These are phyloP conservation scores for Tulasnella sp. DNA, from an alignment of 768 basidiomycete species.

Conservation along the genomic window DNA sequence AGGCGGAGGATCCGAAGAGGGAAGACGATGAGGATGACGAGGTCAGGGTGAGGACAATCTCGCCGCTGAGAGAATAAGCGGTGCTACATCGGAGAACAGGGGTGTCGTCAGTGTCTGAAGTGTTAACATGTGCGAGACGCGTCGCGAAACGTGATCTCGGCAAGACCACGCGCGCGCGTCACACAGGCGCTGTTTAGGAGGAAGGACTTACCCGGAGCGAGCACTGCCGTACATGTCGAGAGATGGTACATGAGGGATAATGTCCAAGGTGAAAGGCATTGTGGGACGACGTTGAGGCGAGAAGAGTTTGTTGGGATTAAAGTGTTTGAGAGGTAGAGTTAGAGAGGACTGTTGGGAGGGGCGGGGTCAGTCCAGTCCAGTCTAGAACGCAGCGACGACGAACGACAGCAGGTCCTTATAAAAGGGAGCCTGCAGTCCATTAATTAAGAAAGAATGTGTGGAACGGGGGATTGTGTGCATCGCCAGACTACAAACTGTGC, in stretches of 20 bases:
- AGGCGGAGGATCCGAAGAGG: conserved; percentile 45
- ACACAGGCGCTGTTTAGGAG: conserved; percentile 13
- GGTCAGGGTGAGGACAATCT: conserved; percentile 58
- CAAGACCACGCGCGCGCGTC: neutral
- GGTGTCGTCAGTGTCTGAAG: neutral
- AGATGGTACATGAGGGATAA: conserved; percentile 48
- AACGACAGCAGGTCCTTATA: neutral
- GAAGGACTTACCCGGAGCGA: conserved; percentile 49
- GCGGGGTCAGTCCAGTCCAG: conserved; percentile 14
- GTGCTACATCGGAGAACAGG: conserved; percentile 42
- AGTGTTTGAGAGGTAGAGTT: conserved; percentile 6
- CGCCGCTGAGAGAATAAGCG: conserved; percentile 80
- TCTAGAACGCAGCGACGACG: neutral
- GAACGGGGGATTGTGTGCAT: neutral
- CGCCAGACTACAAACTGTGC: neutral
- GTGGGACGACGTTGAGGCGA: conserved; percentile 10
- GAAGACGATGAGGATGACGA: conserved; percentile 37
- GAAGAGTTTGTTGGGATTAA: conserved; percentile 19
- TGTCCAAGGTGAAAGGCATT: conserved; percentile 62
- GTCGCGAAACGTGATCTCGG: neutral
- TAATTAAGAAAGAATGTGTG: neutral
- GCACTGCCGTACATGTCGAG: conserved; percentile 67
- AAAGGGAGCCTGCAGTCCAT: neutral
- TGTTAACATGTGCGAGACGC: neutral
- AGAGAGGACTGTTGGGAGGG: conserved; percentile 4